Evolutionary conservation across 345 rosid genomes (phyloP), one percentile per base, ranked within the genome.

Genomic region (Dovyalis caffra): DNA sequence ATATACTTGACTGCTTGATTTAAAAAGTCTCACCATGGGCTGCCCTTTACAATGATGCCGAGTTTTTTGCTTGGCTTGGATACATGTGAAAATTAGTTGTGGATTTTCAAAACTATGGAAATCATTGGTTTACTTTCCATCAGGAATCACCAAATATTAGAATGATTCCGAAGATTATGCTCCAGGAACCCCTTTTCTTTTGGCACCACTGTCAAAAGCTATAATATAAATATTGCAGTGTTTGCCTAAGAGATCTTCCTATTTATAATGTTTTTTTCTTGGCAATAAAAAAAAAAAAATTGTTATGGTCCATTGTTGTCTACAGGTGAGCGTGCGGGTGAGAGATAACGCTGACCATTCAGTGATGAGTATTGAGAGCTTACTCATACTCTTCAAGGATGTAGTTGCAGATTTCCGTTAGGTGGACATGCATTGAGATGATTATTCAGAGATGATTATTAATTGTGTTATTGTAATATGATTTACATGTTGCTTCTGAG

Each of bases 291-390:
- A 9, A 21, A 9, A 21, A 3, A 1, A 2, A 9, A 8, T 34
- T 29, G 26, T 21, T 32, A 6, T 1, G 0, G 25, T 56, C 12
- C 25, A 8, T 8, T 23, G 16, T 20, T 51, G 69, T 61, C 80
- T 83, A 16, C 88, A 95, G 99, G 97, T 93, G 71, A 90, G 92
- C 67, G 93, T 92, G 12, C 86, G 96, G 67, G 79, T 85, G 40
- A 88, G 99, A 78, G 98, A 90, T 79, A 84, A 81, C 68, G 84
- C 80, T 26, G 97, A 90, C 66, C 92, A 82, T 74, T 66, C 88
- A 6, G 84, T 86, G 32, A 90, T 82, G 97, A 84, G 87, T 77
- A 83, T 87, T 0, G 88, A 79, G 34, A 80, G 77, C 83, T 82
- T 96, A 65, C 83, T 96, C 28, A 65, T 88, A 76, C 90, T 76